Percentiles rank a stretch among this genome's conserved stretches.
Conservation (phyloP, 805 yeast genomes). For the Kodamaea sagamina region DNA sequence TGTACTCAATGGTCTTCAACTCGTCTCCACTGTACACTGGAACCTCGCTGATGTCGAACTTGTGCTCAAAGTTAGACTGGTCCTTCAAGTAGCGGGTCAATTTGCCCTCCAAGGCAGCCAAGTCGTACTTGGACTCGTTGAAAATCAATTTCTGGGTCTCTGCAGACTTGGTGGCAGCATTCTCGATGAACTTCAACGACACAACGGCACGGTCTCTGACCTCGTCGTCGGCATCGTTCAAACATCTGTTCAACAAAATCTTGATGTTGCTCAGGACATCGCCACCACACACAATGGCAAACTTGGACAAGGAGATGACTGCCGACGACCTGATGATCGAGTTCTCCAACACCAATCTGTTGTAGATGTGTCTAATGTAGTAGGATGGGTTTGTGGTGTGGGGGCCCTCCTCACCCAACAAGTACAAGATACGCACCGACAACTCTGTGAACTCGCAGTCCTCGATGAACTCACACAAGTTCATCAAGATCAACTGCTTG, state of each 20-base stretch:
- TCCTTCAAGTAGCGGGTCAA: constrained; percentile 70
- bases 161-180: constrained; percentile 25
- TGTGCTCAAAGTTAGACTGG: constrained; percentile 46
- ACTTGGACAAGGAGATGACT: constrained; percentile 86
- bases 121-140: constrained; percentile 68
- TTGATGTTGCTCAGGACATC: constrained; percentile 67
- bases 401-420: constrained; percentile 95
- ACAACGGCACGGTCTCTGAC: constrained; percentile 97
- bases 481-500: constrained; percentile 78
- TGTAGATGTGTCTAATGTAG: constrained; percentile 93
- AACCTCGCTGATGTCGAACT: constrained; percentile 72
- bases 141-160: constrained; percentile 47
- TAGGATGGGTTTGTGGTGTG: constrained; percentile 79
- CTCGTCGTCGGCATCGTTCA: constrained; percentile 90
- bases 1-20: constrained; percentile 61
- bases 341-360: constrained; percentile 94
- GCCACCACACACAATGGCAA: constrained; percentile 76
- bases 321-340: constrained; percentile 96
- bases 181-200: constrained; percentile 64
- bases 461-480: constrained; percentile 94
- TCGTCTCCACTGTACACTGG: constrained; percentile 71
- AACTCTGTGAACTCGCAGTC: constrained; percentile 97
- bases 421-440: constrained; percentile 86
- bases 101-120: constrained; percentile 76
- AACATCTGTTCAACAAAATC: constrained; percentile 77